Evolutionary conservation across 2,329 filamentous ascomycete species (phyloP), one percentile per base, ranked within the genome.

Genomic region (Ascochyta rabiei): DNA sequence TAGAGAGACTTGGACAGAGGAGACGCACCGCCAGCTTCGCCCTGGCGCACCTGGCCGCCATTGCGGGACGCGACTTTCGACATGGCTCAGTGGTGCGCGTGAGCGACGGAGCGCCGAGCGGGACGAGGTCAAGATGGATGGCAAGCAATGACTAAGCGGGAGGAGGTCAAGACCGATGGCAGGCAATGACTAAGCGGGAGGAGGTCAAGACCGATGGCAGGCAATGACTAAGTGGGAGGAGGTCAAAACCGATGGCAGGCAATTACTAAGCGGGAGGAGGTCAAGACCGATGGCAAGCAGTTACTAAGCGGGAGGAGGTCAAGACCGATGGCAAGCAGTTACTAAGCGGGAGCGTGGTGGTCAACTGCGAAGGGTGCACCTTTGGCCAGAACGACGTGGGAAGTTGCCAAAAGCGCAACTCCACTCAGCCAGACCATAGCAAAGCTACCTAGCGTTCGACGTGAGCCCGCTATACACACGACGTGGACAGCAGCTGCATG

Each of bases 21-120:
- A 47, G 65, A 72, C 72, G 72, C 67, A 76, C 73, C 72, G 63
- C 68, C 72, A 59, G 74, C 74, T 66, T 72, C 68, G 56, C 59
- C 63, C 34, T 60, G 55, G 61, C 70, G 73, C 37, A 64, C 60
- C 50, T 67, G 62, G 26, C 66, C 57, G 56, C 64, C 70, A 48
- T 60, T 59, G 64, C 71, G 70, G 34, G 59, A 52, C 37, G 63
- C 57, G 41, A 59, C 56, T 63, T 70, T 72, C 41, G 74, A 75
- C 74, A 76, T 76, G 62, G 57, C 66, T 26, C 12, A 19, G 51
- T 28, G 34, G 21, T 21, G 33, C 42, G 47, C 44, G 47, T 44
- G 7, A 48, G 28, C 26, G 39, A n/a, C 23, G 38, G 50, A 43
- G 41, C 23, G 40, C 15, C 18, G 35, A 53, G 21, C 18, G 35